Conservation (phyloP, 257 asterid genomes). For the Nicotiana paniculata region DNA sequence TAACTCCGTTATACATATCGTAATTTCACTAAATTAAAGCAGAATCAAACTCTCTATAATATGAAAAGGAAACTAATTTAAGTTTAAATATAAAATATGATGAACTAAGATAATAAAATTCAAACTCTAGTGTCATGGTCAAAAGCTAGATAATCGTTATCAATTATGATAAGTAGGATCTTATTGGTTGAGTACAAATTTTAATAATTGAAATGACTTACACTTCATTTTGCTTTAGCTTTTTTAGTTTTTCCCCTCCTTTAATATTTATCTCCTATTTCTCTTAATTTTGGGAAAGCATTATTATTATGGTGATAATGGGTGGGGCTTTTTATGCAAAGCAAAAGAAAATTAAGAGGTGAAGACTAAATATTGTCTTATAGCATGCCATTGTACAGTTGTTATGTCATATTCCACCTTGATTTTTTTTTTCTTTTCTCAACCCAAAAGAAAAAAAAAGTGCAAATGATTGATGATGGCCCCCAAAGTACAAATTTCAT, state of each 20-base stretch:
- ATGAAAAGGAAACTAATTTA: neutral
- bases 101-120: neutral
- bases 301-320: conserved; percentile 13
- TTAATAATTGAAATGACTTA: conserved; percentile 15
- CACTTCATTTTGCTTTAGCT: neutral
- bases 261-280: neutral
- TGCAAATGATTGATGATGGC: conserved; percentile 34
- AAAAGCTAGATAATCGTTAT: neutral
- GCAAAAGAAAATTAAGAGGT: neutral
- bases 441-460: neutral
- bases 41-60: too few relatives aligned
- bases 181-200: neutral
- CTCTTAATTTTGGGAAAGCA: neutral
- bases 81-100: neutral
- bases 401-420: conserved; percentile 31
- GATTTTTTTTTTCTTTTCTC: neutral
- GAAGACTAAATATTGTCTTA: conserved; percentile 4
- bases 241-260: neutral
- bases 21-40: too few relatives aligned
- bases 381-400: conserved; percentile 41
- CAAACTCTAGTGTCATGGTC: neutral
- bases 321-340: conserved; percentile 27
- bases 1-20: too few relatives aligned
- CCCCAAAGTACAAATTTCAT: conserved; percentile 10
- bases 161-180: neutral